Base-by-base conservation (phyloP, 2,329 filamentous ascomycete species). In the Alternaria brassicicola region DNA sequence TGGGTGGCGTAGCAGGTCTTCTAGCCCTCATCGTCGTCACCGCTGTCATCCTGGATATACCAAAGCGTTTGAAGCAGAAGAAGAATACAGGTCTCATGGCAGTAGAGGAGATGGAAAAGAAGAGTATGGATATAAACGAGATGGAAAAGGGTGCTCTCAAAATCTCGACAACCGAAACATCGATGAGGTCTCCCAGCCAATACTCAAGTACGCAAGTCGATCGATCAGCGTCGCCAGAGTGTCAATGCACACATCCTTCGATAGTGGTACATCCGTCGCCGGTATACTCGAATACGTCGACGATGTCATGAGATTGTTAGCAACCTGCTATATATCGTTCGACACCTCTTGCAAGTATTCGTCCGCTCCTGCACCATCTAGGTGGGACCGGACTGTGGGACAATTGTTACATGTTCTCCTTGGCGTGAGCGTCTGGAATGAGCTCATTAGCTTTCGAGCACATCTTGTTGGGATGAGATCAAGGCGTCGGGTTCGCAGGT, bases 21-120 rank as follows among this genome's bases (percentile, higher is more conserved):
- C 31, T 66, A 25, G 52, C 35, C 17, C 55, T 63, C 30, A 53
- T 63, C 5, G 55, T 62, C 30, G 30, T 63, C 31, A 45, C 26
- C 6, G 54, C 62, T n/a, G 21, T 57, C 52, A 31, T 58, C 17
- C 50, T 59, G 17, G 59, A 63, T 21, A 23, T 66, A 2, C 62
- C 64, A 19, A 64, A 61, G 23, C 62, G 62, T 23, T 47, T 55
- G 19, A 55, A 48, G 31, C 36, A 51, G 35, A 55, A 47, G 21
- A 28, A 59, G 13, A 48, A 57, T 21, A 46, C 26, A 12, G 54
- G 53, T 8, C 52, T 52, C 30, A 49, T 63, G 45, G 26, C 43
- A 30, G 8, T 19, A 15, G 58, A 64, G 8, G 59, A 61, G 28
- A 53, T 49, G 33, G 57, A 59, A 23, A 57, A 46, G 45, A 55